Evolutionary conservation across 441 rosid species (phyloP).

Genomic region (Euphorbia corollata): DNA sequence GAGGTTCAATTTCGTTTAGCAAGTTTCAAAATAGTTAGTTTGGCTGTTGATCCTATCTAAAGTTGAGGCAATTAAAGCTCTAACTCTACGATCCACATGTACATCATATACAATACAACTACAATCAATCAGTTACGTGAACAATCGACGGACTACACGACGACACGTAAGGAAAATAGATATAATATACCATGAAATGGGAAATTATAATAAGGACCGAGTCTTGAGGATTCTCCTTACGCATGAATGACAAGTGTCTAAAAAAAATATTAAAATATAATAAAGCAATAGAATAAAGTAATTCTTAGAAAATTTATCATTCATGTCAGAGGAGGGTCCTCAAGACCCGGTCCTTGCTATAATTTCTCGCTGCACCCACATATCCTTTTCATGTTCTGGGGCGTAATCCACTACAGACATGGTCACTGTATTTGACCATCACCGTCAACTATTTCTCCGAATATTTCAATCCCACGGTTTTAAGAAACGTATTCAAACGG

Average conservation of each 20-base stretch:
- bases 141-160: neutral
- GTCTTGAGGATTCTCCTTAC: too few species aligned
- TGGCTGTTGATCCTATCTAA: neutral
- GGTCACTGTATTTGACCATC: neutral
- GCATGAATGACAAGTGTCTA: too few species aligned
- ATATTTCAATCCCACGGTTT: neutral
- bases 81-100: neutral
- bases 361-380: too few species aligned
- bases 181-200: neutral
- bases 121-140: neutral
- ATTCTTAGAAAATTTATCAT: too few species aligned
- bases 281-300: too few species aligned
- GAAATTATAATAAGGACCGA: too few species aligned
- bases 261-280: too few species aligned
- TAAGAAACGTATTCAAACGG: neutral
- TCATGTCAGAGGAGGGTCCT: too few species aligned
- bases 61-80: constrained; percentile 1
- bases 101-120: neutral
- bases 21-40: too few species aligned
- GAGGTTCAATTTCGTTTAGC: too few species aligned
- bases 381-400: neutral
- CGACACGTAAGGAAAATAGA: neutral
- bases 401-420: neutral
- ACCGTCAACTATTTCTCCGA: neutral
- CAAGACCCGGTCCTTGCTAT: too few species aligned